These are phyloP conservation scores for Vigna mungo DNA, from an alignment of 306 rosid species.

Conservation along the genomic window DNA sequence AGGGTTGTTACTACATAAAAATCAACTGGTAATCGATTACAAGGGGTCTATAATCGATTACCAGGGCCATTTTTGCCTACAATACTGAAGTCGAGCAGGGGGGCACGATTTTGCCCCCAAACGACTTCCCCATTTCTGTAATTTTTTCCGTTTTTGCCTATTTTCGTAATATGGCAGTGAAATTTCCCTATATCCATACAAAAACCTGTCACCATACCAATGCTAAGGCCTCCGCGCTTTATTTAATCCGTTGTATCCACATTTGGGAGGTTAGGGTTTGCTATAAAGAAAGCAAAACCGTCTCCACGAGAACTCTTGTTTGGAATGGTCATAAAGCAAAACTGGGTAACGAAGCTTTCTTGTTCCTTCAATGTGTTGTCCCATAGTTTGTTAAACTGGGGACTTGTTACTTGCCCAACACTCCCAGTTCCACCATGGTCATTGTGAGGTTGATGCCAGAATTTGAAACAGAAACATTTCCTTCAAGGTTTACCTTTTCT, in stretches of 20 bases:
- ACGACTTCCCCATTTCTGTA: no score
- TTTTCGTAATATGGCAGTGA: no score
- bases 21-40: no score
- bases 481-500: constrained; percentile 5
- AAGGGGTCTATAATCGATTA: no score
- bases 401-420: constrained; percentile 34
- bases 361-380: constrained; percentile 27
- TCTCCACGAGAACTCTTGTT: constrained; percentile 9
- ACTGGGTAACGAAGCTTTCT: constrained; percentile 48
- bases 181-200: no score
- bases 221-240: constrained; percentile 26
- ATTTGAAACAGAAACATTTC: constrained; percentile 1
- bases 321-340: constrained; percentile 49
- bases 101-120: no score
- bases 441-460: constrained; percentile 27
- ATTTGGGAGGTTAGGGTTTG: constrained; percentile 7
- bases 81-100: no score
- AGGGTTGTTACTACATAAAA: no score
- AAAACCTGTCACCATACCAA: constrained; percentile 47
- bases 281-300: constrained; percentile 56
- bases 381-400: constrained; percentile 39
- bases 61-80: no score
- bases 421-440: background rate
- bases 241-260: background rate
- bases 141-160: no score